These are phyloP conservation scores for Marchantia paleacea DNA, from an alignment of 225 moss, liverwort and hornwort genomes.

Conservation along the genomic window DNA sequence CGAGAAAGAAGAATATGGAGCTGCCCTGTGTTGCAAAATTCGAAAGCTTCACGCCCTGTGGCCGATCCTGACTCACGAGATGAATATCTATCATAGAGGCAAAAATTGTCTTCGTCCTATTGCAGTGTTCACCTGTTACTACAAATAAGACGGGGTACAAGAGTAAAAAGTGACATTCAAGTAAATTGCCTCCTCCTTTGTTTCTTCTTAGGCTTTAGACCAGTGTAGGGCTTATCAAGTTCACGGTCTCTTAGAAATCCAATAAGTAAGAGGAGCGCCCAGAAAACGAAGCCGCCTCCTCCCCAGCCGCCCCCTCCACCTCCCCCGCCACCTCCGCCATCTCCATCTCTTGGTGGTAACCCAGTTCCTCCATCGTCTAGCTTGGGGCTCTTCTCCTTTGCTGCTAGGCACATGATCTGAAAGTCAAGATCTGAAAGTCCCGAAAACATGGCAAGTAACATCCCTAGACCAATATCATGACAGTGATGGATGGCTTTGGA, in stretches of 20 bases:
- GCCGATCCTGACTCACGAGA: neutral
- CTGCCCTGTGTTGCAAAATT: neutral
- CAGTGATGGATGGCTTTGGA: too few relatives aligned
- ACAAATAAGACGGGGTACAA: neutral
- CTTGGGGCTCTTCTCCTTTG: constrained; percentile 44
- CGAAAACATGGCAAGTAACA: neutral
- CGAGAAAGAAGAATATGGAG: neutral
- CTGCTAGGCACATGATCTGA: constrained; percentile 25
- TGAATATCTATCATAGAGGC: neutral
- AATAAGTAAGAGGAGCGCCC: constrained; percentile 45
- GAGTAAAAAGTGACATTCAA: neutral
- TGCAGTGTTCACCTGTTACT: neutral
- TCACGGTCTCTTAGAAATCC: constrained; percentile 51
- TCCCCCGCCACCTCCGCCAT: constrained; percentile 54
- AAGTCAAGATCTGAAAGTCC: neutral
- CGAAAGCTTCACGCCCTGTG: neutral
- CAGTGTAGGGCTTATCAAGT: constrained; percentile 37
- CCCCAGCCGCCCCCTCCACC: constrained; percentile 56
- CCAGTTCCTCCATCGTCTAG: constrained; percentile 48
- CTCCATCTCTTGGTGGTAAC: constrained; percentile 43
- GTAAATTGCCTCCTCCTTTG: constrained; percentile 28
- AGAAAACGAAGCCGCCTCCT: constrained; percentile 52
- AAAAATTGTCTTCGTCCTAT: neutral
- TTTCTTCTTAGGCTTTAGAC: constrained; percentile 38
- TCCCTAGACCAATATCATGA: neutral